Evolutionary conservation across 306 rosid species (phyloP).

Genomic region (Hippophae rhamnoides): DNA sequence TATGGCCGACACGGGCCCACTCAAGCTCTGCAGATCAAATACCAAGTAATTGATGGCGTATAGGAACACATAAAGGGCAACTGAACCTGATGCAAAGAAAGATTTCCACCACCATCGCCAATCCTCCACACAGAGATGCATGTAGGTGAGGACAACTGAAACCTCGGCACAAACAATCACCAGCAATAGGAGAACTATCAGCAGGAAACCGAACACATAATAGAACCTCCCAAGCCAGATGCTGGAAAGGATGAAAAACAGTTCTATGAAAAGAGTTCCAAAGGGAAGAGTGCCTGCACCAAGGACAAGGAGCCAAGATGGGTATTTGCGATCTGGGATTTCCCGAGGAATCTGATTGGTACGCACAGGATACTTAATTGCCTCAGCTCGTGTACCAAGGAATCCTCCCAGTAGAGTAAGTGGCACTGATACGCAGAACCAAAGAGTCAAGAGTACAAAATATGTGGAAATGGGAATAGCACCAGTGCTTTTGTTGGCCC

Average conservation of each 20-base stretch:
- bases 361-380: slow-evolving; percentile 71
- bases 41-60: slow-evolving; percentile 93
- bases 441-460: slow-evolving; percentile 64
- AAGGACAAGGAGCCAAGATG: slow-evolving; percentile 94
- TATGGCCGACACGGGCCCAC: slow-evolving; percentile 83
- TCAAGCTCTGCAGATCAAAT: slow-evolving; percentile 89
- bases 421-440: slow-evolving; percentile 97
- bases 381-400: slow-evolving; percentile 64
- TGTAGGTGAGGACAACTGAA: slow-evolving; percentile 91
- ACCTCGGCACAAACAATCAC: slow-evolving; percentile 89
- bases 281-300: slow-evolving; percentile 97
- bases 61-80: slow-evolving; percentile 74
- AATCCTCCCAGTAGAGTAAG: slow-evolving; percentile 89
- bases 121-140: slow-evolving; percentile 98
- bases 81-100: slow-evolving; percentile 92
- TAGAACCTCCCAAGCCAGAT: slow-evolving; percentile 98
- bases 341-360: slow-evolving; percentile 97
- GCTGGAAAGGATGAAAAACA: slow-evolving; percentile 93
- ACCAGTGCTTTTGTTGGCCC: slow-evolving; percentile 94
- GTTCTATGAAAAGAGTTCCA: slow-evolving; percentile 95
- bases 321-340: slow-evolving; percentile 80
- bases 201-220: slow-evolving; percentile 82
- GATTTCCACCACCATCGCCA: slow-evolving; percentile 99
- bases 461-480: slow-evolving; percentile 87
- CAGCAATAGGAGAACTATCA: slow-evolving; percentile 64